Evolutionary conservation across 805 yeast genomes (phyloP), one percentile per base, ranked within the genome.

Genomic region (Peterozyma xylosa): DNA sequence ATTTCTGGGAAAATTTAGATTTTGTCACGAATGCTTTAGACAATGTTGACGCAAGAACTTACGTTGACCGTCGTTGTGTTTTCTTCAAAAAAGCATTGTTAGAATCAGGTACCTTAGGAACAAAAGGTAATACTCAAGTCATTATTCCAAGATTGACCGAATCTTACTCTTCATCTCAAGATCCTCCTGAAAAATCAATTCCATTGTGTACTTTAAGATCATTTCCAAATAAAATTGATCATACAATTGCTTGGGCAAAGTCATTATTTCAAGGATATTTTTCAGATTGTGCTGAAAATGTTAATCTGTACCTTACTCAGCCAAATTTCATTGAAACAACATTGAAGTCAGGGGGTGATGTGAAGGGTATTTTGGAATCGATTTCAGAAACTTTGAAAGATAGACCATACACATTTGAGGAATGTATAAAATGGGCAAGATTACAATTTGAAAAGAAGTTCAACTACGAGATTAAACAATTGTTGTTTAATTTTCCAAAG

Each of bases 231-330:
- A 91, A 91, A 67, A 93, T 93, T 56, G 99, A 93, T 62, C 99
- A 93, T 60, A 93, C 99, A 1, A 93, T 93, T 67, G 98, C 99
- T 5, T 93, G 99, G 99, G 96, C 98, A 13, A 95, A 95, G 68
- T 81, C 89, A 15, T 72, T 88, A 59, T 93, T 93, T 74, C 93
- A 86, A 71, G 96, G 93, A 16, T 88, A 80, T 58, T 93, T 93
- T 63, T 71, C 80, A 33, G 96, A 91, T 48, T 74, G 88, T n/a
- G 90, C 96, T 15, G 96, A 87, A 63, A 88, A 88, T 56, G 98
- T 90, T 44, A 93, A 93, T 63, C 66, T 87, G 59, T 93, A 89
- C 65, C 69, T 93, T 59, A 72, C 90, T 32, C 96, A 93, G 66
- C 93, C 96, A 48, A 83, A 89, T 66, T 93, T 82, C 63, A 91